phyloP scores from a whole-genome alignment of 2,329 filamentous ascomycete species.

The Lachnellula suecica region DNA sequence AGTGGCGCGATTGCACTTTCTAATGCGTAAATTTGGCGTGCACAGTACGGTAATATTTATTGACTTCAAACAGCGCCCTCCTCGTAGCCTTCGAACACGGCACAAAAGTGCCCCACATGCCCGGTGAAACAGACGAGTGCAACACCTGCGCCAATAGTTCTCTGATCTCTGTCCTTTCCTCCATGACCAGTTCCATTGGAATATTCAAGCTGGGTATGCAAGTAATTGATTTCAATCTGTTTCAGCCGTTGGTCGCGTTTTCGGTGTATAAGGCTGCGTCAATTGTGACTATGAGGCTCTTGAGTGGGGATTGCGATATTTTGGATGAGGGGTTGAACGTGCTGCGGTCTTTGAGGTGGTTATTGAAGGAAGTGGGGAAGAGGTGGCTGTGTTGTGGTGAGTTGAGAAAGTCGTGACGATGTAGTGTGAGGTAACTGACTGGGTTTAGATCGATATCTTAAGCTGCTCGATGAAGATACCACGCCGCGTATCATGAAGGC shows the following conservation, averaged over 20 bases:
- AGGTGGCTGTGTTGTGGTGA: conserved; percentile 21
- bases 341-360: conserved; percentile 15
- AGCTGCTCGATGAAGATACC: conserved; percentile 25
- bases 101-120: conserved; percentile 8
- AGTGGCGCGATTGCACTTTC: conserved; percentile 10
- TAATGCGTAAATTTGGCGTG: conserved; percentile 12
- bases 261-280: conserved; percentile 20
- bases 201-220: conserved; percentile 8
- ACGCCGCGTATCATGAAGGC: conserved; percentile 21
- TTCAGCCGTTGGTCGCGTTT: conserved; percentile 17
- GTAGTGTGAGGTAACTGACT: conserved; percentile 6
- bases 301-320: conserved; percentile 4
- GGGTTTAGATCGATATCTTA: conserved; percentile 19
- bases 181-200: conserved; percentile 13
- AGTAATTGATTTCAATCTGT: conserved; percentile 11
- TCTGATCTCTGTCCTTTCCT: conserved; percentile 7
- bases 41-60: conserved; percentile 2
- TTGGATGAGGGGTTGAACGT: conserved; percentile 7
- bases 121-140: conserved; percentile 8
- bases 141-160: conserved; percentile 5
- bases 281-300: conserved; percentile 16
- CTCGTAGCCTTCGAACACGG: conserved; percentile 21
- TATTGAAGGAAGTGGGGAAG: conserved; percentile 12
- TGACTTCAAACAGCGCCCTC: conserved; percentile 14
- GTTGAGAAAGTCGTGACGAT: conserved; percentile 5